A percentile compares a stretch with the other conserved stretches of the same genome.
These are phyloP conservation scores for Aureobasidium subglaciale DNA, from an alignment of 2,329 filamentous ascomycete species.

Conservation along the genomic window DNA sequence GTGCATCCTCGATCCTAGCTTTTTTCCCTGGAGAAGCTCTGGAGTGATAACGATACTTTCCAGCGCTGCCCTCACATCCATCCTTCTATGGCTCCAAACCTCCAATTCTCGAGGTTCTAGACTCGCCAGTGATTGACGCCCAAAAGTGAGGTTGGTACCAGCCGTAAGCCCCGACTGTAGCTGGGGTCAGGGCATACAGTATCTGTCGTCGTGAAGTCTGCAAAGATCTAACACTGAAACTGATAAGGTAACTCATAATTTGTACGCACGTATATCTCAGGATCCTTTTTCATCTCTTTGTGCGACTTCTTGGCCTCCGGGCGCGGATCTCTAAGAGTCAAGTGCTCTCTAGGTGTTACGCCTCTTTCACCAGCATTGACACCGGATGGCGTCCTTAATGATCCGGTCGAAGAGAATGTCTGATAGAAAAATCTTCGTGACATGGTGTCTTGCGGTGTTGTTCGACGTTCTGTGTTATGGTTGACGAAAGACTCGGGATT, in stretches of 20 bases:
- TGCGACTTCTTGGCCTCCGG: background rate
- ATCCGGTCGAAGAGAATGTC: background rate
- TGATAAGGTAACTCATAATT: too few species aligned
- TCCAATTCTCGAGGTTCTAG: slow-evolving; percentile 22
- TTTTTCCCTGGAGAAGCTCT: slow-evolving; percentile 69
- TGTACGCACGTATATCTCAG: background rate
- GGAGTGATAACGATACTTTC: slow-evolving; percentile 60
- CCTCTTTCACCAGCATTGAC: background rate
- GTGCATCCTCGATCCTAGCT: slow-evolving; percentile 67
- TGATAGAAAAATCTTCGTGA: background rate
- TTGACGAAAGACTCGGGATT: too few species aligned
- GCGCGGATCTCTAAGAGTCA: background rate
- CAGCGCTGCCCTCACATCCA: slow-evolving; percentile 40
- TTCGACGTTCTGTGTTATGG: too few species aligned
- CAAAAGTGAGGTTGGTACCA: background rate
- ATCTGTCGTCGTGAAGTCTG: background rate
- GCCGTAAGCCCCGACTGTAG: background rate
- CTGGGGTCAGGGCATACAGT: background rate
- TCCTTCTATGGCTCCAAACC: slow-evolving; percentile 81
- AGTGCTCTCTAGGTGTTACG: background rate
- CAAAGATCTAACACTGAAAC: background rate
- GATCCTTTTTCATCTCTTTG: background rate
- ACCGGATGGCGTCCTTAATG: background rate
- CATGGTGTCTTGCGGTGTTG: too few species aligned
- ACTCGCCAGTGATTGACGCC: background rate